Percentiles rank a stretch among this genome's conserved stretches.
Evolutionary conservation across 257 asterid genomes (phyloP).

Genomic region (Cynanchum wilfordii): DNA sequence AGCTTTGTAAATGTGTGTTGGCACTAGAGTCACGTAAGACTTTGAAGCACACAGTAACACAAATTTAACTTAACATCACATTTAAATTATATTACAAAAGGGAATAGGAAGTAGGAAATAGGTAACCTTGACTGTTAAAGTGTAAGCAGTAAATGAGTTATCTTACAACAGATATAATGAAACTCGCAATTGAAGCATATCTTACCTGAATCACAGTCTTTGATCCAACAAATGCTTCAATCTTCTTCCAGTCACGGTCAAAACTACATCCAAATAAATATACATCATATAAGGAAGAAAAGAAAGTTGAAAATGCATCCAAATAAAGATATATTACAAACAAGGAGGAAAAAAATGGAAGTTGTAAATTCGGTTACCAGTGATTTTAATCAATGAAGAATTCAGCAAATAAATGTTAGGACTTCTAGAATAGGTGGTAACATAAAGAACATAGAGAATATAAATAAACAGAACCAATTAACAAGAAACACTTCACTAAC

Average conservation of each 20-base stretch:
- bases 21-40: not conserved
- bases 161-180: not conserved
- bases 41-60: not conserved
- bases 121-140: not conserved
- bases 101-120: not conserved
- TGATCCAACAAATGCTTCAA: slow-evolving; percentile 91
- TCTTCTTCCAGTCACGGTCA: slow-evolving; percentile 97
- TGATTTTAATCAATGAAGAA: not conserved
- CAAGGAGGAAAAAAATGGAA: not conserved
- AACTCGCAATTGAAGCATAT: not conserved
- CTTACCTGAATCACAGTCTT: slow-evolving; percentile 88
- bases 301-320: not conserved
- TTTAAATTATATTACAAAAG: not conserved
- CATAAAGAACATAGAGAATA: not conserved
- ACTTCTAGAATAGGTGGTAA: not conserved
- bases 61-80: not conserved
- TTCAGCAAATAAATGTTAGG: not conserved
- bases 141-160: not conserved
- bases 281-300: not conserved
- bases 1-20: not conserved
- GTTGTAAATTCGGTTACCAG: not conserved
- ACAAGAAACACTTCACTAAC: not conserved
- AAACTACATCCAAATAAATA: slow-evolving; percentile 37
- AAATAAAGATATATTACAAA: too few species aligned
- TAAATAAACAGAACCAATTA: not conserved